Evolutionary conservation across 2,329 filamentous ascomycete genomes (phyloP), one percentile per base, ranked within the genome.

Genomic region (Cytospora schulzeri): DNA sequence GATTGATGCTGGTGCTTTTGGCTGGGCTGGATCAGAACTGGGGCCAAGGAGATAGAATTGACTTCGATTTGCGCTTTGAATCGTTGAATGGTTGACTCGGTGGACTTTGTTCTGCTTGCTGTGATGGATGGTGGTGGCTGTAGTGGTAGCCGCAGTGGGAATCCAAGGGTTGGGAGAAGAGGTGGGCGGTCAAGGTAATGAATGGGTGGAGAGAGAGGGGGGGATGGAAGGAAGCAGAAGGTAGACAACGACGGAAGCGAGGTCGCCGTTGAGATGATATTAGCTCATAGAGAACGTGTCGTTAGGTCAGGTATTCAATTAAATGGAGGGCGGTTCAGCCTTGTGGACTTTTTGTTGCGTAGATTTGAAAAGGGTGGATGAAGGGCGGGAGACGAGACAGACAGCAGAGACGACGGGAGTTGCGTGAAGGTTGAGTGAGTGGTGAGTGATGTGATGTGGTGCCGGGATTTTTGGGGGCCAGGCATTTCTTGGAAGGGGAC

Each of bases 221-320:
- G 56, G 33, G 57, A 33, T 50, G 57, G 57, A 58, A 56, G 54
- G 59, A 62, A 62, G 60, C 55, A 54, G 55, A 62, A 45, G 52
- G 28, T 62, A 54, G 60, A 45, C 60, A 56, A 56, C 60, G 52
- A 56, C 52, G 52, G 52, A 54, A 62, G 28, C 50, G 60, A 62
- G 52, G 60, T 62, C 60, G 60, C 60, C 60, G 60, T 62, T 53
- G 45, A n/a, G 38, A 54, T 51, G 54, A 45, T 53, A 62, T 62
- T 56, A 62, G 60, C 60, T 62, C 60, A 62, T 29, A 62, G 60
- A 31, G 58, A 56, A 56, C 41, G 60, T 62, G 52, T 62, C 38
- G 52, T 54, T 52, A 62, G 52, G 52, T 56, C 54, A 62, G 48
- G 55, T 48, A 41, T 62, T 56, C 38, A 62, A 56, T 62, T 56